Conservation (phyloP, 2,329 filamentous ascomycete species). For the Cucurbitaria berberidis region DNA sequence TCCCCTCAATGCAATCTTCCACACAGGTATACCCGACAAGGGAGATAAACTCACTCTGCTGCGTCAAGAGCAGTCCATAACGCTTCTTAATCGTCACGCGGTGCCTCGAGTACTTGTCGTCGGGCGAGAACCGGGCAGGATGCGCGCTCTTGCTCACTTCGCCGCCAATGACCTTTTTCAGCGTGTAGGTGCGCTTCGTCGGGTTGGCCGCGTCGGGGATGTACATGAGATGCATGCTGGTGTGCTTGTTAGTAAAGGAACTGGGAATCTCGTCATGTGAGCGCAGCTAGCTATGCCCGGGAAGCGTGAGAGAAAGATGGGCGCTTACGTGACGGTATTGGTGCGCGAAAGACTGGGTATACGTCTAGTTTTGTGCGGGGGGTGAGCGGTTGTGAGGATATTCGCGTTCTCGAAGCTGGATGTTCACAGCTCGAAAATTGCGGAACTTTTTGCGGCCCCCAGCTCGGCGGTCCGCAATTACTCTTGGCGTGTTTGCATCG, state of each 20-base stretch:
- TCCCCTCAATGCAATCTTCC: not conserved
- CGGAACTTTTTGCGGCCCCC: constrained; percentile 35
- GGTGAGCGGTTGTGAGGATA: constrained; percentile 4
- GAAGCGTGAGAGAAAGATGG: not conserved
- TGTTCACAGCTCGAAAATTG: constrained; percentile 12
- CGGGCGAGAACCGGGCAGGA: constrained; percentile 93
- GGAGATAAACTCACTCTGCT: constrained; percentile 63
- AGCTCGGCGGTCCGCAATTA: constrained; percentile 13
- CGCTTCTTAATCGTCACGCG: constrained; percentile 93
- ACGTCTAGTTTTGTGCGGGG: not conserved
- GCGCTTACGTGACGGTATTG: constrained; percentile 8
- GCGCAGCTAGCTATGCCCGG: too few relatives aligned
- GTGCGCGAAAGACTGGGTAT: not conserved
- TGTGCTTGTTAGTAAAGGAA: not conserved
- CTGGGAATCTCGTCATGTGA: too few relatives aligned
- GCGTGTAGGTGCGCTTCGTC: constrained; percentile 85
- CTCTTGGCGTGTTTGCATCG: constrained; percentile 23
- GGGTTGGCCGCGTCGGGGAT: constrained; percentile 75
- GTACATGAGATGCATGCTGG: constrained; percentile 79
- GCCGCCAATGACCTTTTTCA: constrained; percentile 83
- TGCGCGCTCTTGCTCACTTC: constrained; percentile 95
- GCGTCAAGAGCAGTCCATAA: constrained; percentile 85
- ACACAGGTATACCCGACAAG: too few relatives aligned
- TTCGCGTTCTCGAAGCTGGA: constrained; percentile 5
- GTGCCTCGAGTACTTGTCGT: constrained; percentile 97